Evolutionary conservation across 2,329 filamentous ascomycete genomes (phyloP).

Genomic region (Passalora sequoiae): DNA sequence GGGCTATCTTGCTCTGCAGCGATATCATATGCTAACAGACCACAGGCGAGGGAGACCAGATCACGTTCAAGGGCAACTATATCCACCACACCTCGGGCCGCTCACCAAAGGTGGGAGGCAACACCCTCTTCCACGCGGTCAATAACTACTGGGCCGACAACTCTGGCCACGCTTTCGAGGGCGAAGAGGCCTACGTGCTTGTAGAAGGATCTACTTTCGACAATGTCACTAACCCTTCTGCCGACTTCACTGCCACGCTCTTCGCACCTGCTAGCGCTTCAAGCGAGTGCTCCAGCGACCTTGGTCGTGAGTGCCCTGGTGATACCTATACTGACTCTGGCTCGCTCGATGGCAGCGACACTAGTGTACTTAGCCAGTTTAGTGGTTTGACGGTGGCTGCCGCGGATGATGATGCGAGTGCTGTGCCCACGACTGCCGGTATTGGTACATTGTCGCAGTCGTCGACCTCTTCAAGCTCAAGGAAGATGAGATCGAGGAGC

Average conservation of each 20-base stretch:
- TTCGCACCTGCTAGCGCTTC: slow-evolving; percentile 12
- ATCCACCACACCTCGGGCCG: slow-evolving; percentile 56
- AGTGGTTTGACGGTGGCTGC: slow-evolving; percentile 13
- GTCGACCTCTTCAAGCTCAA: background rate
- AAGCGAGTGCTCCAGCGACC: slow-evolving; percentile 7
- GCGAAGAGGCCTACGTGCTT: slow-evolving; percentile 19
- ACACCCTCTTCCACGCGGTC: slow-evolving; percentile 56
- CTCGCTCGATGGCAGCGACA: slow-evolving; percentile 6
- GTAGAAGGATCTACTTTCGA: slow-evolving; percentile 24
- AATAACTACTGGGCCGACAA: slow-evolving; percentile 59
- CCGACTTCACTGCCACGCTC: slow-evolving; percentile 9
- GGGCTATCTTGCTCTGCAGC: background rate
- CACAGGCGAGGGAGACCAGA: slow-evolving; percentile 51
- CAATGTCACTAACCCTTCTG: slow-evolving; percentile 8
- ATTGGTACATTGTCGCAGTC: slow-evolving; percentile 8
- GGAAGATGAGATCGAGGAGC: background rate
- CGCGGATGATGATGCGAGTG: slow-evolving; percentile 15
- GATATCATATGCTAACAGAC: background rate
- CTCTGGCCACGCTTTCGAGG: slow-evolving; percentile 50
- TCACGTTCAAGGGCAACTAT: slow-evolving; percentile 59
- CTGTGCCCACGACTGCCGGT: slow-evolving; percentile 16
- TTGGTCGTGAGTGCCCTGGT: slow-evolving; percentile 13
- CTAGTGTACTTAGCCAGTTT: slow-evolving; percentile 13
- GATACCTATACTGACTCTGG: slow-evolving; percentile 14
- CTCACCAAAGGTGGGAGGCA: slow-evolving; percentile 51